phyloP scores from a whole-genome alignment of 805 yeast species.

The Metschnikowia kofuensis region DNA sequence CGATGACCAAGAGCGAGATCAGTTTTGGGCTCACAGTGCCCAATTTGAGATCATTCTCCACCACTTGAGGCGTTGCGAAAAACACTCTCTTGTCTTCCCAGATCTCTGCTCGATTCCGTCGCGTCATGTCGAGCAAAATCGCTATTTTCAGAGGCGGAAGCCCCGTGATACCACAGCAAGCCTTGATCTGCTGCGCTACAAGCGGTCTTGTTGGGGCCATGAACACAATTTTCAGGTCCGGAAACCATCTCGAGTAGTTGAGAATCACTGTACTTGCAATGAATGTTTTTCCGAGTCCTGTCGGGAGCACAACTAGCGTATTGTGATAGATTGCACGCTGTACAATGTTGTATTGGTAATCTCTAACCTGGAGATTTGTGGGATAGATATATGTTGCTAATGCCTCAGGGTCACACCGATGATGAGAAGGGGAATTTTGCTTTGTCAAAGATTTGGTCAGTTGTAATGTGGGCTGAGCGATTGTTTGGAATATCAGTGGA shows the following conservation, averaged over 20 bases:
- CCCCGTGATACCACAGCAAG: constrained; percentile 85
- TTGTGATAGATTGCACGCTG: constrained; percentile 69
- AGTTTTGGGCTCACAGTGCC: constrained; percentile 76
- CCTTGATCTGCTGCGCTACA: constrained; percentile 94
- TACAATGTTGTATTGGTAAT: constrained; percentile 84
- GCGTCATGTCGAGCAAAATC: constrained; percentile 61
- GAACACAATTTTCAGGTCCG: constrained; percentile 73
- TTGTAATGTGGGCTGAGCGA: too few relatives aligned
- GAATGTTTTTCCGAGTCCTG: constrained; percentile 96
- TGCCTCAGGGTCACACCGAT: constrained; percentile 8
- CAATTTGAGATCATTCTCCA: constrained; percentile 78
- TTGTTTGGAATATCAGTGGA: constrained; percentile 2
- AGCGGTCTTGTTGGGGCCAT: constrained; percentile 97
- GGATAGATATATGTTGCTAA: constrained; percentile 70
- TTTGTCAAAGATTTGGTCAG: too few relatives aligned
- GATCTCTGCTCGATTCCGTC: constrained; percentile 62
- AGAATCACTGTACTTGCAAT: constrained; percentile 93
- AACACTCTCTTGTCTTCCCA: constrained; percentile 80
- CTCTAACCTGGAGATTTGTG: constrained; percentile 76
- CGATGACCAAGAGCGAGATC: constrained; percentile 75
- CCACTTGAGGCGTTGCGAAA: constrained; percentile 95
- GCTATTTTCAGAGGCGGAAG: constrained; percentile 76
- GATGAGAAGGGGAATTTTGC: constrained; percentile 1
- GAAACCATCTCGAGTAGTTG: constrained; percentile 85
- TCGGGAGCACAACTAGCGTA: constrained; percentile 85